phyloP scores from a whole-genome alignment of 2,329 filamentous ascomycete species.

The Aspergillus fischeri region DNA sequence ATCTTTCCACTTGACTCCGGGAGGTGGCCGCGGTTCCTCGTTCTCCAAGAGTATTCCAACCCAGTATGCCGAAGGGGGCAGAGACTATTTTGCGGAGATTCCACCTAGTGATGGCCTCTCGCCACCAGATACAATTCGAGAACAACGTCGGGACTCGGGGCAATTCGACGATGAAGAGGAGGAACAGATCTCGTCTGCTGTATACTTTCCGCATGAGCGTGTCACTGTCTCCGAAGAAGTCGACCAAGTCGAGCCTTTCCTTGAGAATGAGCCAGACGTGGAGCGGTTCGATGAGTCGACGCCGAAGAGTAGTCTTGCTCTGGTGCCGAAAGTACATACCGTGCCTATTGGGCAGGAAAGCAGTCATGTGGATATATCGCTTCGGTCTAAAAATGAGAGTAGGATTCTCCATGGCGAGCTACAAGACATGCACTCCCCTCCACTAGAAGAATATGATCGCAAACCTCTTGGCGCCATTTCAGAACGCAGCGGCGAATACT shows the following conservation, averaged over 20 bases:
- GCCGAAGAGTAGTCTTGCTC: conserved; percentile 23
- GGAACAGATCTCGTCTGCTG: conserved; percentile 61
- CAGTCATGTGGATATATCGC: conserved; percentile 59
- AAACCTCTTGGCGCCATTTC: conserved; percentile 34
- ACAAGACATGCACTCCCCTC: conserved; percentile 35
- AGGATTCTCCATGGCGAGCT: conserved; percentile 59
- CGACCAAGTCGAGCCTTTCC: conserved; percentile 19
- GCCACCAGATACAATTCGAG: conserved; percentile 19
- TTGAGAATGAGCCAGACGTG: conserved; percentile 17
- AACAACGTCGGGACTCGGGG: conserved; percentile 17
- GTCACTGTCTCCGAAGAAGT: conserved; percentile 29
- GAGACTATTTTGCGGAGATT: conserved; percentile 26
- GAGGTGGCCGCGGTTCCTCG: conserved; percentile 42
- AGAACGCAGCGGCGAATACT: conserved; percentile 34
- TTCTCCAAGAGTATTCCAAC: conserved; percentile 41
- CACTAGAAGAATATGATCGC: conserved; percentile 35
- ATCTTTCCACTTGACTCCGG: conserved; percentile 51
- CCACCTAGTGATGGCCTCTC: conserved; percentile 15
- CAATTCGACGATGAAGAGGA: conserved; percentile 54
- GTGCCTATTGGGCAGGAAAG: conserved; percentile 25
- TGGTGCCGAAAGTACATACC: conserved; percentile 25
- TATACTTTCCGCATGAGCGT: conserved; percentile 61
- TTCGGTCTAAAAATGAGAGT: conserved; percentile 58
- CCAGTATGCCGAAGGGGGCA: conserved; percentile 30
- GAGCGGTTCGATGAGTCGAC: conserved; percentile 23